A percentile compares a stretch with the other conserved stretches of the same genome.
Evolutionary conservation across 169 alveolate species (phyloP).

Genomic region (Blepharisma undulans): DNA sequence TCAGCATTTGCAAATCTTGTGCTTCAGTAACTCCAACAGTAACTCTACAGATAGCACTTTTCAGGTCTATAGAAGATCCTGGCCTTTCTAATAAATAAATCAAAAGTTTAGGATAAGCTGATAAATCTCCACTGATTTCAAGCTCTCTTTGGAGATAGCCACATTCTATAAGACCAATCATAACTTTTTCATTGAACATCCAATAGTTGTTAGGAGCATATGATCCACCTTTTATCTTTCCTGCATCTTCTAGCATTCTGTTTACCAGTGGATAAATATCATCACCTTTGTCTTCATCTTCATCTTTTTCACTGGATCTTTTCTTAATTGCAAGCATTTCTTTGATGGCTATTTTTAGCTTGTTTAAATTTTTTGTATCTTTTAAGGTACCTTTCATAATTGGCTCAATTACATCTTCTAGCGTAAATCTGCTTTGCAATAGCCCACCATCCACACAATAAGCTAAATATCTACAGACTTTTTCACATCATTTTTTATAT

Average conservation of each 20-base stretch:
- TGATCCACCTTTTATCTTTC: background rate
- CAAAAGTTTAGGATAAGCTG: constrained; percentile 17
- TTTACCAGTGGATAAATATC: constrained; percentile 34
- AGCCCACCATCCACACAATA: constrained; percentile 64
- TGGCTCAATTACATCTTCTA: constrained; percentile 38
- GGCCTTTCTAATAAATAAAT: background rate
- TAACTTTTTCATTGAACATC: constrained; percentile 49
- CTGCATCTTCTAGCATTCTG: constrained; percentile 28
- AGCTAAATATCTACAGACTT: constrained; percentile 63
- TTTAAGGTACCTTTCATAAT: constrained; percentile 30
- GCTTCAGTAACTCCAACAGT: background rate
- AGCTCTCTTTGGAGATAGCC: constrained; percentile 56
- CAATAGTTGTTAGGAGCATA: background rate
- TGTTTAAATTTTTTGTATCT: constrained; percentile 24
- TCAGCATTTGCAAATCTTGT: background rate
- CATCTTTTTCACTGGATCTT: background rate
- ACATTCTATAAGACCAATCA: constrained; percentile 54
- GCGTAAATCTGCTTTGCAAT: constrained; percentile 55
- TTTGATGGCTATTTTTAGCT: constrained; percentile 36
- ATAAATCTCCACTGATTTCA: constrained; percentile 23
- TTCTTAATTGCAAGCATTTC: constrained; percentile 44
- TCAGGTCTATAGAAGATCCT: constrained; percentile 1
- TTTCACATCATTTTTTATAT: constrained; percentile 48
- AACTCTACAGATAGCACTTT: constrained; percentile 36
- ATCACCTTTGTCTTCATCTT: constrained; percentile 32